Evolutionary conservation across 1,284 basidiomycete species (phyloP), one percentile per base, ranked within the genome.

Genomic region (Apiotrichum brassicae): DNA sequence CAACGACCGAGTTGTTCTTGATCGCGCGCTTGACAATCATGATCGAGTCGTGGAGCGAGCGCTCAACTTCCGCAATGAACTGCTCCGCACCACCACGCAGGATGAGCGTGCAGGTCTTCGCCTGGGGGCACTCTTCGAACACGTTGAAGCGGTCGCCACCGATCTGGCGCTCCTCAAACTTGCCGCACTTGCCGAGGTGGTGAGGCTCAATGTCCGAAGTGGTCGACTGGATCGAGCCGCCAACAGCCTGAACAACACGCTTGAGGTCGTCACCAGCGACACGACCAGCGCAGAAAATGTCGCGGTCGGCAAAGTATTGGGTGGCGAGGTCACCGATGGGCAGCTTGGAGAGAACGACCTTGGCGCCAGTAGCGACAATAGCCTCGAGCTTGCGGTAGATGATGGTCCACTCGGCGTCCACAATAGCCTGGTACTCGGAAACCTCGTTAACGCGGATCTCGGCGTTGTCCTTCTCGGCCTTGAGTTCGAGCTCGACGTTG

Each of bases 371-470:
- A 67, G 87, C 86, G 65, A 92, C 89, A 67, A 98, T 97, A 1
- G 91, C 91, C 65, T 97, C 87, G 26, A 99, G 80, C 75, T 99
- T 99, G 65, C 87, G 82, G 76, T 93, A 98, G 71, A 99, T 99
- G 75, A 99, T 98, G 65, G 93, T 87, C 95, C 95, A 99, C 73
- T 99, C 95, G 23, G 95, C 95, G 67, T 99, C 92, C 50, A 99
- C 95, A 61, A 99, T 97, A 6, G 93, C 92, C 75, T 99, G 95
- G 73, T 99, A 99, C 65, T 97, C 92, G 20, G 89, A 85, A 22
- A 99, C 94, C 42, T 88, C 86, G 68, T 97, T 91, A 44, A 99
- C 90, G 30, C 95, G 84, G 38, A 99, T 87, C 75, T 99, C 95
- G 9, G 95, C 95, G 62, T 99, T 99, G 76, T 99, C 95, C 75